Evolutionary conservation across 2,329 filamentous ascomycete genomes (phyloP).

Genomic region (Venturia oleaginea): DNA sequence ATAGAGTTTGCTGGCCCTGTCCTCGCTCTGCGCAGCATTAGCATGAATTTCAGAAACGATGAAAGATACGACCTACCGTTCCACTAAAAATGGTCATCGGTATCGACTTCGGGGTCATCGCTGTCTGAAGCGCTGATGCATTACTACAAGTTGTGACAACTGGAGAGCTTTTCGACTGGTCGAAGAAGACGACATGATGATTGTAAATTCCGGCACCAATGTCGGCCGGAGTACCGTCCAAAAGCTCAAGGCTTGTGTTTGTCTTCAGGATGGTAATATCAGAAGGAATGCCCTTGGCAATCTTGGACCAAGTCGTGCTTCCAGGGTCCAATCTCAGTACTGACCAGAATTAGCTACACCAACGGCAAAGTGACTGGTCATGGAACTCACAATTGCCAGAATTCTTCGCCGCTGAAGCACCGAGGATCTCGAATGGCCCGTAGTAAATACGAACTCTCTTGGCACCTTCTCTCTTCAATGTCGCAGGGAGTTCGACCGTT

Average conservation of each 20-base stretch:
- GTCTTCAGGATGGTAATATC: background rate
- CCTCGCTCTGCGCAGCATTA: background rate
- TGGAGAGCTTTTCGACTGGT: background rate
- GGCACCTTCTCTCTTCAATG: background rate
- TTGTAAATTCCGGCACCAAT: background rate
- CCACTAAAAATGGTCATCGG: background rate
- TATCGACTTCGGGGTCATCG: background rate
- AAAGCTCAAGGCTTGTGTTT: background rate
- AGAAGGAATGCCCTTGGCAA: background rate
- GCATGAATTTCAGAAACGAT: background rate
- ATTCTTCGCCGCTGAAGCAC: background rate
- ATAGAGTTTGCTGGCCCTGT: background rate
- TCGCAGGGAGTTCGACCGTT: background rate
- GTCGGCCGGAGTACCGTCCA: background rate
- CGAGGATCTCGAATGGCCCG: background rate
- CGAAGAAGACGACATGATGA: constrained; percentile 5
- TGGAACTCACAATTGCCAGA: background rate
- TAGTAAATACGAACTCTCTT: constrained; percentile 1
- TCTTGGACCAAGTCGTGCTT: background rate
- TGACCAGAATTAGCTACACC: background rate
- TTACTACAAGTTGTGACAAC: background rate
- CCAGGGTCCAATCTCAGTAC: background rate
- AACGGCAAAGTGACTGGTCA: background rate
- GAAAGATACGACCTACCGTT: background rate
- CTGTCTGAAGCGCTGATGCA: background rate